phyloP scores from a whole-genome alignment of 768 basidiomycete genomes.

The Lactarius deliciosus region DNA sequence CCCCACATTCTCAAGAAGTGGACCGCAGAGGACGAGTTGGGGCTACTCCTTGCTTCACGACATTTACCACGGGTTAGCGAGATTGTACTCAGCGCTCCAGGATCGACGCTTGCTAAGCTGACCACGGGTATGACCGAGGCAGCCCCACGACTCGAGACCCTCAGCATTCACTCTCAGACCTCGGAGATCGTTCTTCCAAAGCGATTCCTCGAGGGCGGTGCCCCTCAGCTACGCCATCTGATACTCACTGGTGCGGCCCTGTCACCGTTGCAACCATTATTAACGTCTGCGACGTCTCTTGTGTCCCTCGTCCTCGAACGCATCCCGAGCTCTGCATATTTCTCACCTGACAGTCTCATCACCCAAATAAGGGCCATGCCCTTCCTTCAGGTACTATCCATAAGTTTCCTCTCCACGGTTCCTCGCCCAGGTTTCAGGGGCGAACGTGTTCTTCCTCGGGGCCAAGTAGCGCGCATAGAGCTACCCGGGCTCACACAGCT shows the following conservation, averaged over 20 bases:
- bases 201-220: constrained; percentile 13
- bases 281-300: constrained; percentile 15
- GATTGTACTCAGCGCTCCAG: constrained; percentile 18
- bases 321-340: constrained; percentile 16
- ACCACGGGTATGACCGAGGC: constrained; percentile 5
- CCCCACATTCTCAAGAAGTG: constrained; percentile 13
- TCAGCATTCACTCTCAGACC: constrained; percentile 18
- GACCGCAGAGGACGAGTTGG: constrained; percentile 6
- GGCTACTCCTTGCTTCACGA: constrained; percentile 5
- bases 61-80: constrained; percentile 7
- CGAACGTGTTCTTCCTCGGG: constrained; percentile 1
- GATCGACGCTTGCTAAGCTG: constrained; percentile 6
- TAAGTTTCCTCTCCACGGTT: constrained; percentile 17
- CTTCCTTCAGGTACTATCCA: constrained; percentile 13
- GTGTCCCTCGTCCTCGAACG: constrained; percentile 23
- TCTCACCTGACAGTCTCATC: constrained; percentile 17
- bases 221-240: constrained; percentile 16
- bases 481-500: constrained; percentile 20
- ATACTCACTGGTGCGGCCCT: constrained; percentile 17
- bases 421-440: constrained; percentile 17
- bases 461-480: constrained; percentile 2
- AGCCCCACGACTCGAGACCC: constrained; percentile 14
- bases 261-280: constrained; percentile 6
- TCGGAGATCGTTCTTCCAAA: constrained; percentile 16
- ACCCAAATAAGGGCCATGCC: constrained; percentile 12